Base-by-base conservation (phyloP, 306 rosid species). In the Lathyrus sativus region DNA sequence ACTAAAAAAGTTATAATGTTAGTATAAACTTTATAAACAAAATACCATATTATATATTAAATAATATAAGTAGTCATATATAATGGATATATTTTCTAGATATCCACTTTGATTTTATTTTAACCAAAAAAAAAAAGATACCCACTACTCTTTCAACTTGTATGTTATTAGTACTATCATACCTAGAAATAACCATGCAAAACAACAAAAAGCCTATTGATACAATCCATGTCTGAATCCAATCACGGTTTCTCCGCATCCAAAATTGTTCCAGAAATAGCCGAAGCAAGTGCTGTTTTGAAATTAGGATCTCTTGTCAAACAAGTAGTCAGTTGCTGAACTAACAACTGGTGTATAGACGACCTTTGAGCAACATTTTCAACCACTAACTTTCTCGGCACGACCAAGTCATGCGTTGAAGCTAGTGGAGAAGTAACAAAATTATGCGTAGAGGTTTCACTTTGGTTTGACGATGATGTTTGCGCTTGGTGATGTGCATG, bases 281-380 rank as follows among this genome's bases (percentile, higher is more conserved):
- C 96, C 9, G 81, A 51, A 3, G 95, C 91, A 67, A 93, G 83
- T 26, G 92, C 85, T 6, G 87, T 72, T 11, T 88, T 79, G 78
- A 93, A 90, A 62, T 73, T 84, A 56, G 93, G 90, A 83, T 93
- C 91, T 65, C 65, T 79, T 43, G 92, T 88, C 85, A 92, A 85
- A 48, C 93, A 88, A 58, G 85, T 77, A n/a, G 93, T 90, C 98
- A 93, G 80, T 79, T 86, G 90, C 33, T 79, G 87, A 69, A 82
- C 80, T 73, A 93, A 64, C 22, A 84, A 54, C 66, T 85, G 84
- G 10, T 80, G 85, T 59, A 80, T 17, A 9, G 78, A 67, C 0
- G 82, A 68, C 46, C 65, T 81, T 65, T 50, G 70, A 2, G 31
- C 55, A 38, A 4, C 59, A 4, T 70, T 35, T 4, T 69, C 71